phyloP scores from a whole-genome alignment of 208 protist genomes.

The Spongospora subterranea region DNA sequence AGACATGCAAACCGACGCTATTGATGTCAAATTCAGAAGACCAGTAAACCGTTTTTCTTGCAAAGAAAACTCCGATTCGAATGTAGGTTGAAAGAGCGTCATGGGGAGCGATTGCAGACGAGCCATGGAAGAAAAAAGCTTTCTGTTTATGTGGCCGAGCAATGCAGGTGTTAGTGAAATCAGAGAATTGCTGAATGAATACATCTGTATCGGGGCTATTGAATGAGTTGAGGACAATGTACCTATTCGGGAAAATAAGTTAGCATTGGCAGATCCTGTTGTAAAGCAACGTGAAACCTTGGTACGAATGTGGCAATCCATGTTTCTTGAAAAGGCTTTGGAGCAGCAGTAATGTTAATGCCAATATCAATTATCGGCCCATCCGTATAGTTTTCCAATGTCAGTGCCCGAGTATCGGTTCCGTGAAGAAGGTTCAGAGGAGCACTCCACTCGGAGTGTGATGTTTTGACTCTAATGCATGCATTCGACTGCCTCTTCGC shows the following conservation, averaged over 20 bases:
- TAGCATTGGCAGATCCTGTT: background rate
- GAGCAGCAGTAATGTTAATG: constrained; percentile 8
- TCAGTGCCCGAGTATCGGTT: constrained; percentile 25
- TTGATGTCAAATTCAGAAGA: constrained; percentile 46
- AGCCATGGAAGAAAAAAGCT: background rate
- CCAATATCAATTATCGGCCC: constrained; percentile 13
- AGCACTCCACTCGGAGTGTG: background rate
- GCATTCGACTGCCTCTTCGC: background rate
- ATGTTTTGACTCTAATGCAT: constrained; percentile 11
- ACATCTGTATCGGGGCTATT: background rate
- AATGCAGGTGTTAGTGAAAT: background rate
- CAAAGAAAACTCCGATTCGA: background rate
- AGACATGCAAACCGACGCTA: constrained; percentile 20
- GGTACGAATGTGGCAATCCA: constrained; percentile 15
- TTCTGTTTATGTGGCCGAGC: background rate
- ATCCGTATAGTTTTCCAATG: background rate
- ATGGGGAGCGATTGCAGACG: background rate
- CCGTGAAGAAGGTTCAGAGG: constrained; percentile 21
- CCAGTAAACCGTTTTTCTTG: background rate
- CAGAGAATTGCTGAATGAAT: constrained; percentile 18
- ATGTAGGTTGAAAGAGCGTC: background rate
- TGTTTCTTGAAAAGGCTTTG: background rate
- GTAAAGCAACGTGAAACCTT: background rate
- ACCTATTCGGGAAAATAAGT: background rate
- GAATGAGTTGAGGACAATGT: constrained; percentile 44